Base-by-base conservation (phyloP, 164 flowering plant species). In the Taxillus chinensis region DNA sequence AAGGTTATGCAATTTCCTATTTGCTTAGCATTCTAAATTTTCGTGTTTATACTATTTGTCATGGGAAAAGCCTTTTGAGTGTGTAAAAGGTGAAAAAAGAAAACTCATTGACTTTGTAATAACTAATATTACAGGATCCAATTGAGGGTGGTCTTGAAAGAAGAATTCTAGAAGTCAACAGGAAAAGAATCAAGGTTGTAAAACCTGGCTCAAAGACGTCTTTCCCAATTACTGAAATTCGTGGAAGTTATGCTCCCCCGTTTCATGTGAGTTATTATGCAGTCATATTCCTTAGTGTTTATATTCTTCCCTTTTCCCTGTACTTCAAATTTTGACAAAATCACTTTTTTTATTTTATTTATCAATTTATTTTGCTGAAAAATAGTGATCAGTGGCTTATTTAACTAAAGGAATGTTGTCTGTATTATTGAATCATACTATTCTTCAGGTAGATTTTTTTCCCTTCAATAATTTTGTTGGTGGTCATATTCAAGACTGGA, bases 141-240 rank as follows among this genome's bases (percentile, higher is more conserved):
- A 85, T 83, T 66, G 75, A 57, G 42, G 89, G 84, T 14, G 80
- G 62, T 73, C 89, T 89, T 55, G 99, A 91, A 74, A 84, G 95
- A 78, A 85, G 97, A 81, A 74, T 86, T 62, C 79, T 95, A 41
- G 97, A 95, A 76, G 82, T 95, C 38, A 90, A 90, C 59, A 78
- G 84, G 70, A 95, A 90, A 79, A 74, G 95, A 74, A 78, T 91
- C 39, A 95, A 95, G 78, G 96, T 95, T 71, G 86, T 95, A 55
- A 95, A 95, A 70, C 99, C 95, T 49, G 96, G 93, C 55, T 84
- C 99, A 27, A 95, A 95, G 76, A 95, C 99, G 58, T 87, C 96
- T 7, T 95, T 95, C 67, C 92, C 97, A 10, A 77, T 90, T 1
- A 89, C 99, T 45, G 99, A 95, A 74, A 78, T 95, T 65, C 96